Percentiles rank a stretch among this genome's conserved stretches.
Conservation (phyloP, 2,329 filamentous ascomycete genomes). For the Fusarium subtropicale region DNA sequence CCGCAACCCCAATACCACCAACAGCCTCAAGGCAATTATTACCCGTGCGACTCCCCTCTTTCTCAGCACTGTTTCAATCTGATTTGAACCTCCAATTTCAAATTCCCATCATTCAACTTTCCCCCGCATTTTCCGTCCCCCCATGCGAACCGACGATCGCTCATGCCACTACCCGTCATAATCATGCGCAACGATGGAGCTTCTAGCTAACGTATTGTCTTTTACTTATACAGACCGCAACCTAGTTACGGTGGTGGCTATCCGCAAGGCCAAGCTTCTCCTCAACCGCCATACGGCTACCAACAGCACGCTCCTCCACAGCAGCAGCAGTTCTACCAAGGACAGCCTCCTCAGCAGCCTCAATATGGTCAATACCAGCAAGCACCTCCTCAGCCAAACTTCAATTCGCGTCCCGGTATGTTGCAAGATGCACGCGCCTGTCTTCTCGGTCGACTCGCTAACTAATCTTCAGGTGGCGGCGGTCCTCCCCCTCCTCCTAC, state of each 20-base stretch:
- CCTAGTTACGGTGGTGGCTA: conserved; percentile 62
- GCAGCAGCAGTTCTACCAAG: conserved; percentile 58
- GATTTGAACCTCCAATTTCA: conserved; percentile 30
- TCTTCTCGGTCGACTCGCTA: conserved; percentile 23
- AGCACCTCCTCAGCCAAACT: conserved; percentile 57
- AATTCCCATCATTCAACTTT: conserved; percentile 3
- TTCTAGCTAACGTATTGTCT: conserved; percentile 38
- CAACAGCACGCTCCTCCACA: conserved; percentile 56
- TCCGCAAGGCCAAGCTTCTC: conserved; percentile 58
- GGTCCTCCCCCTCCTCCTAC: conserved; percentile 74
- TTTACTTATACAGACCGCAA: conserved; percentile 52
- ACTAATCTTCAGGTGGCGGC: conserved; percentile 49
- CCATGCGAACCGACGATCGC: conserved; percentile 18
- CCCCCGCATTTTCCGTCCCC: conserved; percentile 21
- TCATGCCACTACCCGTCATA: conserved; percentile 14
- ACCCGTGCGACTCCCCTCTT: conserved; percentile 59
- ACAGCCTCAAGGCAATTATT: conserved; percentile 56
- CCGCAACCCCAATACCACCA: conserved; percentile 51
- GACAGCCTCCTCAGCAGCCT: conserved; percentile 52
- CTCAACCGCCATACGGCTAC: conserved; percentile 62
- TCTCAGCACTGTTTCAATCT: neutral
- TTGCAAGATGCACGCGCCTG: neutral
- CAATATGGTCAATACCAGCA: conserved; percentile 50
- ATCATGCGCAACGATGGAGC: conserved; percentile 10
- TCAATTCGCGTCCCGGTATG: conserved; percentile 63